Conservation (phyloP, 192 early-diverging fungal species). For the Rhizophagus sp. region DNA sequence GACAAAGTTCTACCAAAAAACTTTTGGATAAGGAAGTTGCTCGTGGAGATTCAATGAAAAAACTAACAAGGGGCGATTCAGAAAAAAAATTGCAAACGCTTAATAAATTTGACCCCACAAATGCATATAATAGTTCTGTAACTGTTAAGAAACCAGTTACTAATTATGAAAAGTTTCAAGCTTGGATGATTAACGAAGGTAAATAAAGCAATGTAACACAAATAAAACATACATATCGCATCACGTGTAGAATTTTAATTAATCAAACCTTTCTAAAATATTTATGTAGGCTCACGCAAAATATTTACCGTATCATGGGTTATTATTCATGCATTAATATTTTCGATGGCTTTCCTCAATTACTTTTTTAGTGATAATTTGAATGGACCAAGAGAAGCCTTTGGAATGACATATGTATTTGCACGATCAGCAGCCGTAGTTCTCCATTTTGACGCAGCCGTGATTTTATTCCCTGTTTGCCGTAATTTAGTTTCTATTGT, state of each 20-base stretch:
- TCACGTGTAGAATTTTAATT: not conserved
- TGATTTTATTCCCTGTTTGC: conserved; percentile 84
- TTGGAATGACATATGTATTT: conserved; percentile 57
- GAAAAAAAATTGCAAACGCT: not conserved
- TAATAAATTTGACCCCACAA: conserved; percentile 9
- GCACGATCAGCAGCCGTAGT: conserved; percentile 65
- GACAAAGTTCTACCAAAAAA: not conserved
- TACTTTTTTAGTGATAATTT: conserved; percentile 60
- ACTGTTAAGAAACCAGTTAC: conserved; percentile 12
- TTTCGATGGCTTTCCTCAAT: conserved; percentile 61
- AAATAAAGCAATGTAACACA: not conserved
- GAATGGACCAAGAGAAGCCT: conserved; percentile 42
- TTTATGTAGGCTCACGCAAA: conserved; percentile 35
- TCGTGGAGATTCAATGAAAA: conserved; percentile 2
- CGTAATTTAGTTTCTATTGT: conserved; percentile 64
- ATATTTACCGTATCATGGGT: conserved; percentile 56
- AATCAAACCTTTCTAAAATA: not conserved
- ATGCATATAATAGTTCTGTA: not conserved
- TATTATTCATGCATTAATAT: conserved; percentile 58
- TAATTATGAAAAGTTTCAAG: conserved; percentile 35
- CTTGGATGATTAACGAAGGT: conserved; percentile 55
- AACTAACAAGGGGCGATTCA: conserved; percentile 7
- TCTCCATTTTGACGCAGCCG: conserved; percentile 70
- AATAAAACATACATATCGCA: not conserved
- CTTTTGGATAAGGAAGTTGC: not conserved